phyloP scores from a whole-genome alignment of 163 green algal species.

The Scenedesmus sp. region DNA sequence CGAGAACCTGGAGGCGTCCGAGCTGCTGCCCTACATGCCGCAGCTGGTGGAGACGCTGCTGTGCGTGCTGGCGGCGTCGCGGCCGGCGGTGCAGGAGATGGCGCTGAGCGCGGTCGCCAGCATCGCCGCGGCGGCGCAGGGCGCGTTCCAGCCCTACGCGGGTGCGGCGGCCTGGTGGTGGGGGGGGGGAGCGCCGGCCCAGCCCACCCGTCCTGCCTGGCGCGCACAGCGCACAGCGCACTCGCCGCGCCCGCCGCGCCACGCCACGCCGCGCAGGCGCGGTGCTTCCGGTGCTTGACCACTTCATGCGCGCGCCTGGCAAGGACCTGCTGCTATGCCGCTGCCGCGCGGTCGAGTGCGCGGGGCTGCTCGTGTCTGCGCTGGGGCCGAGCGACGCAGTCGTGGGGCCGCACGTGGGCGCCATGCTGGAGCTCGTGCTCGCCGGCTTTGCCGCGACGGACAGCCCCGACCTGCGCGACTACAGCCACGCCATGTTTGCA shows the following conservation, averaged over 20 bases:
- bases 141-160: constrained; percentile 64
- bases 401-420: constrained; percentile 44
- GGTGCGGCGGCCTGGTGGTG: constrained; percentile 18
- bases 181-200: not conserved
- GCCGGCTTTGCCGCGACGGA: constrained; percentile 26
- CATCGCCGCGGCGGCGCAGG: constrained; percentile 61
- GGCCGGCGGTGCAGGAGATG: constrained; percentile 64
- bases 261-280: constrained; percentile 8
- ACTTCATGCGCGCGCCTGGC: constrained; percentile 50
- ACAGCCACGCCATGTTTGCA: constrained; percentile 72
- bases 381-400: constrained; percentile 31
- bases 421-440: constrained; percentile 50
- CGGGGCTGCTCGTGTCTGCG: constrained; percentile 59
- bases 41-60: constrained; percentile 49
- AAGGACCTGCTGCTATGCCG: constrained; percentile 56
- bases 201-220: not conserved
- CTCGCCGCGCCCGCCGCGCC: too few species aligned
- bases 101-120: constrained; percentile 66
- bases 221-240: too few species aligned
- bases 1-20: constrained; percentile 60
- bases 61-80: constrained; percentile 47
- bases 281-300: constrained; percentile 63
- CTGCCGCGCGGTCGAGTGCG: constrained; percentile 67
- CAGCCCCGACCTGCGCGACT: constrained; percentile 74
- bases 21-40: constrained; percentile 65